Evolutionary conservation across 345 rosid genomes (phyloP).

Genomic region (Pistacia integerrima): DNA sequence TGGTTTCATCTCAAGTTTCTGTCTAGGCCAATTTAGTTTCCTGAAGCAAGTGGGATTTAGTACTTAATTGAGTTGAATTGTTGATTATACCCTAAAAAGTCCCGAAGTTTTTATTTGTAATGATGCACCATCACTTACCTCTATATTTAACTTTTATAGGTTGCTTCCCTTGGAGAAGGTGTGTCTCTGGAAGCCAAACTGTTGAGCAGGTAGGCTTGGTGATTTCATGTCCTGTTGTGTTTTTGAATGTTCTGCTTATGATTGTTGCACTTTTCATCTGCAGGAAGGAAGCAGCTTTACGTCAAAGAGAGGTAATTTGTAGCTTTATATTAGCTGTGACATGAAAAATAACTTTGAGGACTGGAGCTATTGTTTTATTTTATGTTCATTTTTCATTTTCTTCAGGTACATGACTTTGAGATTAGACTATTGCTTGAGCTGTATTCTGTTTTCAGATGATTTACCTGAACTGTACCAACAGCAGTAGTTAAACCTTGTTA

Average conservation of each 20-base stretch:
- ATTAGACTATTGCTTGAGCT: conserved; percentile 9
- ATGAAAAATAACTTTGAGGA: not conserved
- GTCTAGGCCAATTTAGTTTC: not conserved
- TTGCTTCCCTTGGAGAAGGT: conserved; percentile 97
- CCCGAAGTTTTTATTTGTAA: not conserved
- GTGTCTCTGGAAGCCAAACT: conserved; percentile 92
- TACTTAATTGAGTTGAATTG: not conserved
- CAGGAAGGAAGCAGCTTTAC: conserved; percentile 92
- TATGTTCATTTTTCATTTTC: conserved; percentile 7
- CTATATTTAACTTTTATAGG: conserved; percentile 47
- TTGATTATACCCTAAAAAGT: not conserved
- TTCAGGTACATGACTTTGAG: conserved; percentile 1
- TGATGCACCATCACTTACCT: conserved; percentile 10
- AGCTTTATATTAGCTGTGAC: conserved; percentile 4
- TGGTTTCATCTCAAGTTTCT: not conserved
- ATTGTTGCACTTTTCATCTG: conserved; percentile 10
- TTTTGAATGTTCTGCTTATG: conserved; percentile 20
- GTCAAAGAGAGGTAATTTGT: conserved; percentile 77
- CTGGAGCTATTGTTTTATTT: not conserved
- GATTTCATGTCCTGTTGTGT: conserved; percentile 23
- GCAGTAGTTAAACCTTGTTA: not conserved
- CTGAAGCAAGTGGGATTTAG: not conserved
- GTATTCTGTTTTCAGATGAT: conserved; percentile 8
- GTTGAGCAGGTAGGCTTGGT: conserved; percentile 67
- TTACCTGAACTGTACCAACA: conserved; percentile 5